Conservation (phyloP, 345 rosid genomes). For the Crucihimalaya himalaica region DNA sequence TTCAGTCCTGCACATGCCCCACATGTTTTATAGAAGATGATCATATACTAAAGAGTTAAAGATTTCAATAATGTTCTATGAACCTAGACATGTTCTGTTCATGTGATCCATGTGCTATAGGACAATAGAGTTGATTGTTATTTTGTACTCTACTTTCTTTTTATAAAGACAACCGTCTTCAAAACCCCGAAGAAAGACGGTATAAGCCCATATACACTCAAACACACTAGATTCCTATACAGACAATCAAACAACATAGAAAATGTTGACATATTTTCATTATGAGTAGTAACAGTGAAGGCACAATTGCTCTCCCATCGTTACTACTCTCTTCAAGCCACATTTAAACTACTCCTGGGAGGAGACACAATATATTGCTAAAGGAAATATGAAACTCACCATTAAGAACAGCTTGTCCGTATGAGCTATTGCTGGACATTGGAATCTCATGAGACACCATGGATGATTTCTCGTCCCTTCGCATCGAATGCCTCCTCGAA, state of each 20-base stretch:
- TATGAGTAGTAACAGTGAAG: background rate
- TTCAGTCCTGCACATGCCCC: constrained; percentile 69
- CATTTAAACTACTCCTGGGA: background rate
- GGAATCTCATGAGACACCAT: constrained; percentile 67
- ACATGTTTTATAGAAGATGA: constrained; percentile 21
- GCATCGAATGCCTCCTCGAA: constrained; percentile 40
- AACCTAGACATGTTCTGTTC: constrained; percentile 28
- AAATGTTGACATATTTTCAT: constrained; percentile 5
- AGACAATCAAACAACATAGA: background rate
- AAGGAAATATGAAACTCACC: constrained; percentile 49
- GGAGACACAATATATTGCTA: background rate
- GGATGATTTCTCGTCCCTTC: constrained; percentile 43
- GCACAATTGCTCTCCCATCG: background rate
- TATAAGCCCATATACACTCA: no score
- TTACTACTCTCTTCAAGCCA: constrained; percentile 12
- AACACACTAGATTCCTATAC: constrained; percentile 10
- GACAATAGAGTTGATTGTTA: constrained; percentile 33
- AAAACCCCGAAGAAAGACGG: background rate
- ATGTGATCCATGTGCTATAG: constrained; percentile 30
- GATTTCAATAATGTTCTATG: constrained; percentile 22
- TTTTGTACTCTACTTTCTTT: constrained; percentile 28
- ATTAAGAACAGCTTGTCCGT: constrained; percentile 80
- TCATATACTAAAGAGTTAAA: background rate
- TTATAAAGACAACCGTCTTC: background rate
- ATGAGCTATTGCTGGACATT: constrained; percentile 67